Evolutionary conservation across 352 stramenopile species (phyloP), one percentile per base, ranked within the genome.

Genomic region (Saprolegnia parasitica): DNA sequence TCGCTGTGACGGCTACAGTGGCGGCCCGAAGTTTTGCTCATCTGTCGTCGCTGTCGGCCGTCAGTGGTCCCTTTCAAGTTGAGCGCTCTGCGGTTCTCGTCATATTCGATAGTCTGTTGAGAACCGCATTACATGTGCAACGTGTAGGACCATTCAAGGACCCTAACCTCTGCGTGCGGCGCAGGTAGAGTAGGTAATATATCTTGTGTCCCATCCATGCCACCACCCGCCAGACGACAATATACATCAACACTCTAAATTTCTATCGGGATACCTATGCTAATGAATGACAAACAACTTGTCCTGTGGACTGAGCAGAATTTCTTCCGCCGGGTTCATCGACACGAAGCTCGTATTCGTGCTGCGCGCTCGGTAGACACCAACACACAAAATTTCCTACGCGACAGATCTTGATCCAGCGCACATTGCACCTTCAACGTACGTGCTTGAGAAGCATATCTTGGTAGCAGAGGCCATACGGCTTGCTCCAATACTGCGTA

Each of bases 401-500:
- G 35, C 18, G 2, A 55, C 5, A n/a, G n/a, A n/a, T n/a, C n/a
- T n/a, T n/a, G n/a, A n/a, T 23, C 16, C 23, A 5, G 65, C 45
- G 62, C 24, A 60, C 16, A 1, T 72, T 68, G 11, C 65, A 74
- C 55, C 2, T 6, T 35, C 29, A 35, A 35, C n/a, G 10, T 61
- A 70, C 63, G 29, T 61, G 63, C 6, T 85, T 81, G 54, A 81
- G 74, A 5, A 90, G 73, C 21, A 89, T 58, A 8, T 75, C 76
- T 71, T 90, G 78, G 18, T 90, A 80, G 32, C 89, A 72, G 26
- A 84, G 40, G 0, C 73, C 78, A 47, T 89, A 90, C 6, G 85
- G 79, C 10, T 80, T 79, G 58, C 83, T 84, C 61, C 89, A 77
- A 58, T 84, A 91, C 20, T 73, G 47, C 21, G 76, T 39, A 2